A percentile compares a stretch with the other conserved stretches of the same genome.
phyloP scores from a whole-genome alignment of 371 early-diverging fungal genomes.

The Actinomortierella wolfii region DNA sequence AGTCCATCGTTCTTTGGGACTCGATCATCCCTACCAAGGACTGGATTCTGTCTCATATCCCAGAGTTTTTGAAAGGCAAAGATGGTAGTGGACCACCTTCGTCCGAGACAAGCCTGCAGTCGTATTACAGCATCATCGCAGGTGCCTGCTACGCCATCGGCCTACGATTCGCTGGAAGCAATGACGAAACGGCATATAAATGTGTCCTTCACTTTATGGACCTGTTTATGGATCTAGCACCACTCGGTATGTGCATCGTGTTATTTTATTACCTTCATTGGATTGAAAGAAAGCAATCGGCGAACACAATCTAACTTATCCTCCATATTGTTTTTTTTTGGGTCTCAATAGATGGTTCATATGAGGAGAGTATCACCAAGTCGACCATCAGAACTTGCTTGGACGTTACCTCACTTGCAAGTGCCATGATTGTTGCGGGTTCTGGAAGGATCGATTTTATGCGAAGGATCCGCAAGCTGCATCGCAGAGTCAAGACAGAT shows the following conservation, averaged over 20 bases:
- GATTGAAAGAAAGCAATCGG: not conserved
- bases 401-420: slow-evolving; percentile 66
- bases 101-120: slow-evolving; percentile 58
- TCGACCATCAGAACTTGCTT: slow-evolving; percentile 61
- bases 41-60: slow-evolving; percentile 77
- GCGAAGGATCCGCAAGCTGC: slow-evolving; percentile 58
- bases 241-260: not conserved
- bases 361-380: slow-evolving; percentile 63
- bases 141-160: slow-evolving; percentile 83
- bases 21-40: slow-evolving; percentile 56
- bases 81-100: slow-evolving; percentile 18
- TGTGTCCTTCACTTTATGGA: slow-evolving; percentile 58
- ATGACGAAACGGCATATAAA: slow-evolving; percentile 54
- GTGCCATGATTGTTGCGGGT: slow-evolving; percentile 83
- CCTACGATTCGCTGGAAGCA: slow-evolving; percentile 82
- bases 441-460: slow-evolving; percentile 72
- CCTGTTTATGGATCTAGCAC: slow-evolving; percentile 49
- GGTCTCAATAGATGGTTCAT: slow-evolving; percentile 46
- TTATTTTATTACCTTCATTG: slow-evolving; percentile 1
- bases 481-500: slow-evolving; percentile 51
- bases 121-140: slow-evolving; percentile 67
- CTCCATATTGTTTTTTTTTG: not conserved
- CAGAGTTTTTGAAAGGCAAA: slow-evolving; percentile 54
- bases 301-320: not conserved
- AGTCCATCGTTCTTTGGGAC: slow-evolving; percentile 78